Base-by-base conservation (phyloP, 257 asterid species). In the Mitragyna speciosa region DNA sequence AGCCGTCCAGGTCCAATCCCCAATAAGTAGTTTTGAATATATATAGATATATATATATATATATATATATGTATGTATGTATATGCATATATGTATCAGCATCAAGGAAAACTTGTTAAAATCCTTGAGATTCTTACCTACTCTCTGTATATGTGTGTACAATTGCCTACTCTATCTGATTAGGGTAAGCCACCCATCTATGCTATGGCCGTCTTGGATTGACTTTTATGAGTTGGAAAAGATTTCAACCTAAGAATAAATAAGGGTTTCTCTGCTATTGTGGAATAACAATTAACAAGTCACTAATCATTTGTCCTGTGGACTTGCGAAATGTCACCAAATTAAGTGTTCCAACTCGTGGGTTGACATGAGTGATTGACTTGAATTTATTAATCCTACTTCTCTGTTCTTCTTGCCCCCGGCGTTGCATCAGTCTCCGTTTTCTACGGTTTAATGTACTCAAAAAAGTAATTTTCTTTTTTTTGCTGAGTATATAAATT, bases 151-250 rank as follows among this genome's bases (percentile, higher is more conserved):
- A 1, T 30, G 39, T 33, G 51, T n/a, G 58, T 43, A 11, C 19
- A 31, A 39, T 66, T 41, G 31, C 66, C 75, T 28, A 78, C 56
- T 31, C 65, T 49, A 17, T 49, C 64, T 30, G 5, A 28, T 26
- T 63, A 11, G 67, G 0, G 41, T 45, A 45, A 2, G 49, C 49
- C 49, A 4, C 49, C 49, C 7, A 33, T 2, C 12, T 31, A 16
- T 20, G 36, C 0, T 16, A n/a, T 19, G 68, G 76, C 83, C 73
- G 79, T 59, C 48, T 73, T 30, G 73, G 76, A 79, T 85, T 84
- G 87, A 88, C 89, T 87, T 83, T 51, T 75, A 66, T 81, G 20
- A 26, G 70, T 73, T 67, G 70, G 81, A 82, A 84, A 63, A 66
- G 19, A 47, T 76, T 89, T 83, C 84, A 83, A 82, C 85, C 83